phyloP scores from a whole-genome alignment of 495 filamentous ascomycete species.

The Penicillium lagena region DNA sequence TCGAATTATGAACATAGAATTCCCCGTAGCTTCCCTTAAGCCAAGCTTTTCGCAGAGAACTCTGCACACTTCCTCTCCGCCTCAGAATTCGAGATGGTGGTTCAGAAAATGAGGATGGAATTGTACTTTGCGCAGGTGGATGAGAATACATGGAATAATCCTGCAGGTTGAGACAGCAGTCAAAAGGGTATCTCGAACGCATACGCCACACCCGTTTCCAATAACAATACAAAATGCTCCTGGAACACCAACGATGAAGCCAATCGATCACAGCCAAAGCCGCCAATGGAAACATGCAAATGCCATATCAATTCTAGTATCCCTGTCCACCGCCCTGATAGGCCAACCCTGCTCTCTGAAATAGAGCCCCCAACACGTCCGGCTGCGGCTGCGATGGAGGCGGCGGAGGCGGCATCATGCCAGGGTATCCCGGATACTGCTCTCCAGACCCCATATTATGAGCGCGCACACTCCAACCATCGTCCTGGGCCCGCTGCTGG shows the following conservation, averaged over 20 bases:
- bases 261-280: too few relatives aligned
- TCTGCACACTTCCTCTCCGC: conserved; percentile 24
- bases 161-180: too few relatives aligned
- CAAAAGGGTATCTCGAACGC: too few relatives aligned
- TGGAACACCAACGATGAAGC: too few relatives aligned
- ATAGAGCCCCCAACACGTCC: conserved; percentile 37
- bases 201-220: too few relatives aligned
- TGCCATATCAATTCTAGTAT: conserved; percentile 1
- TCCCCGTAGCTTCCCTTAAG: neutral
- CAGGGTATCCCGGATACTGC: conserved; percentile 8
- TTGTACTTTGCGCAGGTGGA: too few relatives aligned
- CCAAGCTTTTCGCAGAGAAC: conserved; percentile 17
- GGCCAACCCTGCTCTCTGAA: conserved; percentile 35
- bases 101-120: too few relatives aligned
- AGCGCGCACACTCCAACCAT: conserved; percentile 43
- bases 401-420: conserved; percentile 8
- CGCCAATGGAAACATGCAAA: neutral
- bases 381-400: conserved; percentile 13
- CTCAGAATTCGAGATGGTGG: neutral
- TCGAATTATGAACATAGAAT: too few relatives aligned
- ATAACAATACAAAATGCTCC: too few relatives aligned
- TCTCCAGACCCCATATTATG: conserved; percentile 27
- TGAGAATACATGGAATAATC: too few relatives aligned
- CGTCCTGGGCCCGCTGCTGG: conserved; percentile 46
- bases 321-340: conserved; percentile 20